Conservation (phyloP, 352 stramenopile species). For the Pythium coloratum region DNA sequence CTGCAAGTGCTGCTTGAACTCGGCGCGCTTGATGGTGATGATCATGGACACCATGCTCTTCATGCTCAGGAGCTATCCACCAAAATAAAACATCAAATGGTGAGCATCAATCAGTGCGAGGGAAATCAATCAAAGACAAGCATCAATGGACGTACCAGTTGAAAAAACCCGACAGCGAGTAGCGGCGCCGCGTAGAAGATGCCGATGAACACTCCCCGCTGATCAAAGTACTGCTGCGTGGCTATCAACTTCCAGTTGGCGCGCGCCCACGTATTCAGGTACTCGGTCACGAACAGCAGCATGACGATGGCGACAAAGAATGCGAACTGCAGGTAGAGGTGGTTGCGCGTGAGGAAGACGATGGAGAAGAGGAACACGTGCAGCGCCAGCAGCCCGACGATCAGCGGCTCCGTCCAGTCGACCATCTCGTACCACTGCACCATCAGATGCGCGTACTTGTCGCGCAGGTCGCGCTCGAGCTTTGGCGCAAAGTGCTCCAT, state of each 20-base stretch:
- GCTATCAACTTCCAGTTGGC: conserved; percentile 62
- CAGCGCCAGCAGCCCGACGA: conserved; percentile 55
- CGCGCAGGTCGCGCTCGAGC: conserved; percentile 65
- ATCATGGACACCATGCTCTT: conserved; percentile 81
- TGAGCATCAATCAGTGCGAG: background rate
- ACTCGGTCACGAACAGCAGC: conserved; percentile 57
- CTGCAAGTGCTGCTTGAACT: conserved; percentile 55
- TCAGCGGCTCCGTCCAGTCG: conserved; percentile 75
- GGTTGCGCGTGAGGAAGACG: conserved; percentile 60
- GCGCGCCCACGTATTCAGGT: conserved; percentile 61
- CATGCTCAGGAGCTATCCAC: conserved; percentile 64
- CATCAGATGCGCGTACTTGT: conserved; percentile 76
- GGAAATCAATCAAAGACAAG: background rate
- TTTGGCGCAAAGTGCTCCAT: conserved; percentile 68
- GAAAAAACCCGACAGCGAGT: conserved; percentile 74
- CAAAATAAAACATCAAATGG: background rate
- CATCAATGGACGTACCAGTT: conserved; percentile 43
- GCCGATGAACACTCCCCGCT: conserved; percentile 76
- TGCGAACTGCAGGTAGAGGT: conserved; percentile 51
- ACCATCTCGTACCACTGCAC: conserved; percentile 81
- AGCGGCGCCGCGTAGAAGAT: conserved; percentile 81
- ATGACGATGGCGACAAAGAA: conserved; percentile 70
- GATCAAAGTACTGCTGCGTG: conserved; percentile 85
- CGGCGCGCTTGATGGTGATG: conserved; percentile 71
- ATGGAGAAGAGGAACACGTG: conserved; percentile 55